phyloP scores from a whole-genome alignment of 768 basidiomycete genomes.

The Hydnomerulius pinastri region DNA sequence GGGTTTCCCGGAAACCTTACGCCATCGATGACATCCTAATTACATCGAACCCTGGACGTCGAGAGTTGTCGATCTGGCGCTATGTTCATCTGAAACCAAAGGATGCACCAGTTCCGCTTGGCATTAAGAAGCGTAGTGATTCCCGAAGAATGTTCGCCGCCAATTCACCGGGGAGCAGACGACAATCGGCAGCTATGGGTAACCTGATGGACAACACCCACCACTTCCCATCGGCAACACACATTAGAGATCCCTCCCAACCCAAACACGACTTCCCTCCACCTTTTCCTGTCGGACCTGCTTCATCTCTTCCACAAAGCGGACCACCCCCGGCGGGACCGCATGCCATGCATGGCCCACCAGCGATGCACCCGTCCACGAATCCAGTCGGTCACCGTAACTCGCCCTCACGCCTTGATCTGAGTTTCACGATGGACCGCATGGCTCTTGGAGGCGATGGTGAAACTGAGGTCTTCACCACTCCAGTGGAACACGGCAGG shows the following conservation, averaged over 20 bases:
- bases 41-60: constrained; percentile 57
- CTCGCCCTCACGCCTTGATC: constrained; percentile 54
- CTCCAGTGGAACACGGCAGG: constrained; percentile 56
- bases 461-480: constrained; percentile 42
- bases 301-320: constrained; percentile 50
- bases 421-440: constrained; percentile 63
- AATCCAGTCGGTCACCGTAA: constrained; percentile 40
- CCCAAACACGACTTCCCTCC: constrained; percentile 35
- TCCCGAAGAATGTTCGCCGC: constrained; percentile 39
- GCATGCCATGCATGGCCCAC: constrained; percentile 36
- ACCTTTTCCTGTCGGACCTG: constrained; percentile 17
- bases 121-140: constrained; percentile 24
- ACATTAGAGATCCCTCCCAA: constrained; percentile 37
- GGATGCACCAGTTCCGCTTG: constrained; percentile 47
- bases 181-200: constrained; percentile 40
- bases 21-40: constrained; percentile 52
- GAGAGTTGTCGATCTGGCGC: constrained; percentile 66
- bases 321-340: constrained; percentile 53
- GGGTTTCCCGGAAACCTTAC: constrained; percentile 50
- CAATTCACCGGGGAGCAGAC: constrained; percentile 31
- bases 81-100: constrained; percentile 68
- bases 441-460: constrained; percentile 60
- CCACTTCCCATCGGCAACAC: constrained; percentile 43
- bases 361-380: no score
- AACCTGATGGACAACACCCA: constrained; percentile 37